Evolutionary conservation across 306 rosid species (phyloP).

Genomic region (Ormosia semicastrata): DNA sequence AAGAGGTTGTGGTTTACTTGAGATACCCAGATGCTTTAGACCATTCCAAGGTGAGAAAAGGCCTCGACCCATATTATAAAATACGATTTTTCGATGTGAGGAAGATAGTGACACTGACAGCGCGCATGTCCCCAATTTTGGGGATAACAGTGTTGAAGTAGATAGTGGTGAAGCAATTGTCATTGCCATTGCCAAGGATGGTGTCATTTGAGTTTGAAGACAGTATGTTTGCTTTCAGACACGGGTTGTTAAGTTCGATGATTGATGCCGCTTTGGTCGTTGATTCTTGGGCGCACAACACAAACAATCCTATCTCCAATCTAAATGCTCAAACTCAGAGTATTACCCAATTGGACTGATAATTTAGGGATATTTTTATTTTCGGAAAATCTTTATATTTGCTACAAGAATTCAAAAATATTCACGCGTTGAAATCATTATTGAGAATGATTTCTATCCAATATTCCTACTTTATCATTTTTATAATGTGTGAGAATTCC

Average conservation of each 20-base stretch:
- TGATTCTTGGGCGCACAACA: slow-evolving; percentile 15
- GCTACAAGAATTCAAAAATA: too few relatives aligned
- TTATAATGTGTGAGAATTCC: neutral
- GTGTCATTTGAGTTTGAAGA: slow-evolving; percentile 25
- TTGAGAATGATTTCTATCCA: neutral
- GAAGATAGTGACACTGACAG: slow-evolving; percentile 26
- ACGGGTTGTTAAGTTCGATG: neutral
- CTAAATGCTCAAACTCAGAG: too few relatives aligned
- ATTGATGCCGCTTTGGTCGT: neutral
- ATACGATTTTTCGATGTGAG: slow-evolving; percentile 25
- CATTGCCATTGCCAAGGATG: slow-evolving; percentile 48
- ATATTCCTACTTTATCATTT: too few relatives aligned
- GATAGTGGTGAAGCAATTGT: slow-evolving; percentile 36
- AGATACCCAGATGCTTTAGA: slow-evolving; percentile 73
- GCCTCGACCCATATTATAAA: slow-evolving; percentile 30
- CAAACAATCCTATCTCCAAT: neutral
- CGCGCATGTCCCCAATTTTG: slow-evolving; percentile 38
- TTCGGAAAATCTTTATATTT: too few relatives aligned
- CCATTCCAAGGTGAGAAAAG: slow-evolving; percentile 83
- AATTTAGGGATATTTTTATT: too few relatives aligned
- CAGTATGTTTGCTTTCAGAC: neutral
- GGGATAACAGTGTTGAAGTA: slow-evolving; percentile 43
- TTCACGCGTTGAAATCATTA: too few relatives aligned
- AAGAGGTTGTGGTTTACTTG: slow-evolving; percentile 41
- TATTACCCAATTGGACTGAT: too few relatives aligned